A percentile compares a stretch with the other conserved stretches of the same genome.
phyloP scores from a whole-genome alignment of 306 rosid species.

The Lathyrus sativus region DNA sequence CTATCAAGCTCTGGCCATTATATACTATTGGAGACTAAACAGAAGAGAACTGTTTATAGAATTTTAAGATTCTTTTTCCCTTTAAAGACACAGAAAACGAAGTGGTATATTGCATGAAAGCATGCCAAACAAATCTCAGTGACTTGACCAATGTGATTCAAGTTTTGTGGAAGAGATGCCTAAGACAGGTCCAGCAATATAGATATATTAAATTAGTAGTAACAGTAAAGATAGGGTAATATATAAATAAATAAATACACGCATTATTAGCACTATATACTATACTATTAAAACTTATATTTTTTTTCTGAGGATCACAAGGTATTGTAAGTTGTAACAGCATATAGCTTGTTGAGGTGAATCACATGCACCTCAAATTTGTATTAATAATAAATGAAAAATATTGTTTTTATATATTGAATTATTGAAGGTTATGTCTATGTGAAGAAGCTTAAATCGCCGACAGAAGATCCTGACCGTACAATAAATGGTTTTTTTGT shows the following conservation, averaged over 20 bases:
- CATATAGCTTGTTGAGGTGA: conserved; percentile 59
- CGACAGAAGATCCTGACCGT: conserved; percentile 68
- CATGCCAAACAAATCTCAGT: conserved; percentile 95
- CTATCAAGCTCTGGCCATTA: conserved; percentile 53
- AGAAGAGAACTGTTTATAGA: conserved; percentile 47
- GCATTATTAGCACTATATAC: conserved; percentile 35
- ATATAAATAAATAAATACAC: conserved; percentile 18
- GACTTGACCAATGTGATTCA: conserved; percentile 74
- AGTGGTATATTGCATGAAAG: conserved; percentile 57
- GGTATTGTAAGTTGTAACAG: conserved; percentile 55
- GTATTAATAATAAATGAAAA: background rate
- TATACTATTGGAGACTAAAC: conserved; percentile 42
- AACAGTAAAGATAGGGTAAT: conserved; percentile 33
- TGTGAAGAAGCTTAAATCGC: conserved; percentile 51
- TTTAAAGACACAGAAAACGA: conserved; percentile 58
- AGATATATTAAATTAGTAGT: conserved; percentile 47
- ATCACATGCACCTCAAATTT: conserved; percentile 79
- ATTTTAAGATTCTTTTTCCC: conserved; percentile 63
- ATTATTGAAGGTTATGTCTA: conserved; percentile 44
- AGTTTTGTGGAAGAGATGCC: conserved; percentile 93
- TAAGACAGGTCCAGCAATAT: conserved; percentile 68
- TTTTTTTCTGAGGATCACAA: conserved; percentile 63
- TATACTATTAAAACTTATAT: conserved; percentile 11
- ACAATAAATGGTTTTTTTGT: conserved; percentile 44
- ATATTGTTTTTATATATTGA: background rate